Percentiles rank a stretch among this genome's conserved stretches.
These are phyloP conservation scores for Phoenix roebelenii DNA, from an alignment of 176 grass and related monocot genomes.

Conservation along the genomic window DNA sequence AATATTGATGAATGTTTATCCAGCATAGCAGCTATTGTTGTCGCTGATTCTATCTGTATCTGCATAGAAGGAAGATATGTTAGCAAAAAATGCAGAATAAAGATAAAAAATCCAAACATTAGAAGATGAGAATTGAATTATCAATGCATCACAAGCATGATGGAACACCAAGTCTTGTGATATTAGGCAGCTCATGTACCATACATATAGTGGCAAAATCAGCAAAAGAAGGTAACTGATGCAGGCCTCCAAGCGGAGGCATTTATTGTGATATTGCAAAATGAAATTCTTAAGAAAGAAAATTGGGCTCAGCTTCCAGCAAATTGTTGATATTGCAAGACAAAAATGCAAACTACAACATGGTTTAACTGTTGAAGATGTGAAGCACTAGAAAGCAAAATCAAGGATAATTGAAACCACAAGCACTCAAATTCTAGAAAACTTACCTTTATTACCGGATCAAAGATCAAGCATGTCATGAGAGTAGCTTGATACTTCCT, in stretches of 20 bases:
- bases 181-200: too few species aligned
- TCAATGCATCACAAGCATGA: too few species aligned
- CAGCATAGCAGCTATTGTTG: constrained; percentile 65
- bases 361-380: not conserved
- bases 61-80: constrained; percentile 11
- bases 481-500: constrained; percentile 90
- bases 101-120: not conserved
- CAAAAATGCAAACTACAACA: too few species aligned
- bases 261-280: too few species aligned
- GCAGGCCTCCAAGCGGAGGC: too few species aligned
- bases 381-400: not conserved
- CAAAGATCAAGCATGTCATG: constrained; percentile 92
- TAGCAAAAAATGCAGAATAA: not conserved
- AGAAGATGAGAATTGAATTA: too few species aligned
- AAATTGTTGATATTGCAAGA: too few species aligned
- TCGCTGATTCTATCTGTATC: constrained; percentile 72
- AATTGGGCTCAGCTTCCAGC: too few species aligned
- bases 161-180: too few species aligned
- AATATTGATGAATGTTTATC: constrained; percentile 69
- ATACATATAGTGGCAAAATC: too few species aligned
- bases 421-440: not conserved
- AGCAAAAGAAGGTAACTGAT: too few species aligned
- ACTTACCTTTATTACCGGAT: constrained; percentile 75
- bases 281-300: too few species aligned
- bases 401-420: constrained; percentile 2